Base-by-base conservation (phyloP, 169 alveolate species). In the Cryptosporidium ubiquitum region DNA sequence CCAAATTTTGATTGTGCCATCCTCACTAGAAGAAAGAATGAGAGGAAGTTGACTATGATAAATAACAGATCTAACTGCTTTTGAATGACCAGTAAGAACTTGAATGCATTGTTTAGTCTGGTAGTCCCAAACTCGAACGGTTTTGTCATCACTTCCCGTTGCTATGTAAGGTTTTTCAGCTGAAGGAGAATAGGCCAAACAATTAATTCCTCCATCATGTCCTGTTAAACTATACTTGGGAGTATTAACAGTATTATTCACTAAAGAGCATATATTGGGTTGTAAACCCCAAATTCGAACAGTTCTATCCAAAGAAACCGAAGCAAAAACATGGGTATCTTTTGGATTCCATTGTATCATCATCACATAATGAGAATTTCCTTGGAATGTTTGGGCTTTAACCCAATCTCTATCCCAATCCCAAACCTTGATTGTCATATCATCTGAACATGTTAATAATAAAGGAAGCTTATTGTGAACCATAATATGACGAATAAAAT, bases 291-390 rank as follows among this genome's bases (percentile, higher is more conserved):
- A 96, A 68, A 97, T 95, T 92, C 97, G 96, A 58, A 98, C 96
- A 33, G 99, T 96, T 70, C 96, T 93, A 91, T 98, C 99, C 84
- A 97, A 93, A 68, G 98, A 95, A 29, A 98, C 98, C 35, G 98
- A 92, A n/a, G 99, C 99, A 91, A 98, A 98, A 84, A 96, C 95
- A 61, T 96, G 93, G 20, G 96, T 86, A 91, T 98, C 99, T 93
- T 98, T 97, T 14, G 99, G 99, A 85, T 97, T 98, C 98, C 96
- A 98, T 74, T 91, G 97, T 92, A 93, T 94, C 97, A 96, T 96
- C 99, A 98, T 98, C 33, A 98, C 99, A 91, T 97, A 98, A 94
- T 98, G 99, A 57, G 97, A 96, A 85, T 97, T 99, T 35, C 98
- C 99, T 85, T 98, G 99, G 91, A 95, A 98, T 3, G 98, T 92